Percentiles rank a stretch among this genome's conserved stretches.
Conservation (phyloP, 202 grass and related monocot genomes). For the Brachypodium distachyon region DNA sequence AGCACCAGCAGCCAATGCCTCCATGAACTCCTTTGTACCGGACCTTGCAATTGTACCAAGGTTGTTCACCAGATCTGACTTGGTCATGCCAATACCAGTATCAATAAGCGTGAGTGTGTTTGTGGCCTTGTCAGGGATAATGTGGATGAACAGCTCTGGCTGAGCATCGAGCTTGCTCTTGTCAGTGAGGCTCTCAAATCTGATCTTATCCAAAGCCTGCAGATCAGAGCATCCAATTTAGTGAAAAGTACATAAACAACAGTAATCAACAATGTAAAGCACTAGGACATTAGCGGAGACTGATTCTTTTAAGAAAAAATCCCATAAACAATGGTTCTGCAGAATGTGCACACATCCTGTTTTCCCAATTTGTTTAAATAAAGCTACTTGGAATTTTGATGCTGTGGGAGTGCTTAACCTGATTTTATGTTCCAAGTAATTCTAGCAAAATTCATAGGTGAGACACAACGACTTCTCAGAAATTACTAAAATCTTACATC, state of each 20-base stretch:
- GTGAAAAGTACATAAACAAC: neutral
- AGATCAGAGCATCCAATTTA: neutral
- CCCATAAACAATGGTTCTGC: neutral
- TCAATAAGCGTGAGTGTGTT: conserved; percentile 71
- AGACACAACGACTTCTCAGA: neutral
- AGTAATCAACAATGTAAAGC: neutral
- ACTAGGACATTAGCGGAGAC: neutral
- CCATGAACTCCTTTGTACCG: conserved; percentile 95
- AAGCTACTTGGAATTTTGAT: neutral
- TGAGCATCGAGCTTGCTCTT: conserved; percentile 98
- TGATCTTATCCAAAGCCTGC: conserved; percentile 97
- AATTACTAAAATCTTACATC: neutral
- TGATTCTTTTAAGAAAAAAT: neutral
- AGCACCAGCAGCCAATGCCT: conserved; percentile 88
- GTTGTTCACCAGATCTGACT: conserved; percentile 95
- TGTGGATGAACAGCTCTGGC: conserved; percentile 95
- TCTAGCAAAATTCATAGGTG: no score
- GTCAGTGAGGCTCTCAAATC: conserved; percentile 88
- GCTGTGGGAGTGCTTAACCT: no score
- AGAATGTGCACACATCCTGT: neutral
- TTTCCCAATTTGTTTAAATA: neutral
- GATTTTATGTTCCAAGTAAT: no score
- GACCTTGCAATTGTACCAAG: conserved; percentile 94
- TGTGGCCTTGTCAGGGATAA: conserved; percentile 83
- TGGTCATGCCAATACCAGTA: conserved; percentile 94